These are phyloP conservation scores for Colletotrichum tanaceti DNA, from an alignment of 2,329 filamentous ascomycete species.

Conservation along the genomic window DNA sequence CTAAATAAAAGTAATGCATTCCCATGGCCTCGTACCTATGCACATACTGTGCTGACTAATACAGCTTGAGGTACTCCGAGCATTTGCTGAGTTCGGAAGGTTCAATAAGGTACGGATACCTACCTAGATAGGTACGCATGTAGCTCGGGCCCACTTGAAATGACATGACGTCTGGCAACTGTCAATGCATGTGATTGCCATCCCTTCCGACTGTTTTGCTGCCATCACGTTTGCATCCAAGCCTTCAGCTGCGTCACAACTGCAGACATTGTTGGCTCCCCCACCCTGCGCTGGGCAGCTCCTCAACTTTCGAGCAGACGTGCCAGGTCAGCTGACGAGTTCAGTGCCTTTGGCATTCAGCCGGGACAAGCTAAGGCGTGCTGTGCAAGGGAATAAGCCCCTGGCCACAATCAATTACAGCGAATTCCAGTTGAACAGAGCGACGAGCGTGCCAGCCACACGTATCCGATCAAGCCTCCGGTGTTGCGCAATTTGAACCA, in stretches of 20 bases:
- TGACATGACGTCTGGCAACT: not conserved
- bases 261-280: not conserved
- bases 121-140: not conserved
- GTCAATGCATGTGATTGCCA: conserved; percentile 2
- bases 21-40: not conserved
- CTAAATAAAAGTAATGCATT: not conserved
- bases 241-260: not conserved
- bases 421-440: conserved; percentile 9
- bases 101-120: not conserved
- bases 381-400: not conserved
- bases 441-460: conserved; percentile 5
- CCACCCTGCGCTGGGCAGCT: not conserved
- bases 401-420: not conserved
- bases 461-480: conserved; percentile 6
- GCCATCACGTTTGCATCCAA: not conserved
- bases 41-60: too few species aligned
- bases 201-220: not conserved
- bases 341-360: not conserved
- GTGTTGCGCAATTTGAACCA: not conserved
- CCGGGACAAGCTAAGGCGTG: not conserved
- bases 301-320: not conserved
- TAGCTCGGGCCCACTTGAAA: not conserved
- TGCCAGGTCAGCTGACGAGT: not conserved
- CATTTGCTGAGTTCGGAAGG: not conserved
- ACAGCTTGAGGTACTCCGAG: not conserved